Evolutionary conservation across 768 basidiomycete species (phyloP), one percentile per base, ranked within the genome.

Genomic region (Postia placenta): DNA sequence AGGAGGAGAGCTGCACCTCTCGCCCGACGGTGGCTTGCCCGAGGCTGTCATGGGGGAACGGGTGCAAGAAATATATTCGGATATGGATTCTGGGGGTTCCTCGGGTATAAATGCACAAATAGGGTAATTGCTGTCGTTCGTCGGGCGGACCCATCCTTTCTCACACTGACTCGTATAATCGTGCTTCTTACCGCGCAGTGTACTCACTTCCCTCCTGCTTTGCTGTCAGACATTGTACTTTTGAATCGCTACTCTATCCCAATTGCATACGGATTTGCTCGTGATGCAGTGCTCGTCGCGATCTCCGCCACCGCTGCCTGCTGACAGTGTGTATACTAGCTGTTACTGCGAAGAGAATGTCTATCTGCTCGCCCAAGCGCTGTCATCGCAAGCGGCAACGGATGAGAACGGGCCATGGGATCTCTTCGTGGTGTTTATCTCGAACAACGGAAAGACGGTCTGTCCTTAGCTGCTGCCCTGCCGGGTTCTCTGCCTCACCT

Each of bases 261-360:
- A n/a, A n/a, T n/a, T n/a, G n/a, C n/a, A n/a, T n/a, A n/a, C n/a
- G n/a, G n/a, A n/a, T n/a, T n/a, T n/a, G n/a, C n/a, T n/a, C n/a
- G n/a, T n/a, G n/a, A n/a, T n/a, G n/a, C n/a, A n/a, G n/a, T n/a
- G n/a, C n/a, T n/a, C n/a, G n/a, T n/a, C n/a, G n/a, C n/a, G n/a
- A n/a, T n/a, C 17, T 11, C 45, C 60, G 25, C 65, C 63, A 40
- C 55, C 60, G 12, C 47, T 74, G n/a, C 74, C 76, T 11, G 49
- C 57, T 27, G 58, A 69, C 48, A 62, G 62, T 50, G 50, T 68
- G 24, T 85, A 85, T 63, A 86, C 83, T 1, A 68, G 67, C 3
- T 76, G 68, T 56, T 87, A 79, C 51, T 87, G 84, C 64, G 85
- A 88, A 69, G 86, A 87, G 62, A 87, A 87, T 60, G 65, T 85